phyloP scores from a whole-genome alignment of 2,329 filamentous ascomycete genomes.

The Aspergillus sp. region DNA sequence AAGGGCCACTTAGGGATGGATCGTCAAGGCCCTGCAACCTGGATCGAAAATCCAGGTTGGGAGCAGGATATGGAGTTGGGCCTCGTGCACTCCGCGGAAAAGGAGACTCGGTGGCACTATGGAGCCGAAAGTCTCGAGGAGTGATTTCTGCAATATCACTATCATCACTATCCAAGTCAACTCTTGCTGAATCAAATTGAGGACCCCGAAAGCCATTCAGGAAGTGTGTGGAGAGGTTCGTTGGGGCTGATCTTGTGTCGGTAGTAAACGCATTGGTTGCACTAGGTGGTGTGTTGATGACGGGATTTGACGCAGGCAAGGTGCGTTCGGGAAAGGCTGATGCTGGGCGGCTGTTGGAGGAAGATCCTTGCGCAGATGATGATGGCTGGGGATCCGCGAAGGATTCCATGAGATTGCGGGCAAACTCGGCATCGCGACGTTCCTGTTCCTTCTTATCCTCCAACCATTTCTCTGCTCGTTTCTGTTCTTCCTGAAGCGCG shows the following conservation, averaged over 20 bases:
- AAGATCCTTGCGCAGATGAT: conserved; percentile 9
- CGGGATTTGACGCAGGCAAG: not conserved
- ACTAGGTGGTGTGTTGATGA: not conserved
- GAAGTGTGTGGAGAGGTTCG: not conserved
- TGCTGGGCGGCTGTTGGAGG: conserved; percentile 12
- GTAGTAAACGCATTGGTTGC: not conserved
- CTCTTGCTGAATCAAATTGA: conserved; percentile 8
- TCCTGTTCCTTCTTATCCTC: conserved; percentile 38
- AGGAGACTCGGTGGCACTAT: not conserved
- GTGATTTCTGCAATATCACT: conserved; percentile 42
- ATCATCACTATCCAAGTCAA: conserved; percentile 30
- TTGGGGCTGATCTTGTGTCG: not conserved
- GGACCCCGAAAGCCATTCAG: not conserved
- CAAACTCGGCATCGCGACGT: conserved; percentile 44
- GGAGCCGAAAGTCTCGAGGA: conserved; percentile 24
- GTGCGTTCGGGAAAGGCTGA: conserved; percentile 10
- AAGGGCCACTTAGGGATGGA: not conserved
- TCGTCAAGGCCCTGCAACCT: not conserved
- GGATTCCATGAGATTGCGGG: conserved; percentile 41
- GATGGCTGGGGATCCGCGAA: conserved; percentile 22
- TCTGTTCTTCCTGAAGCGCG: conserved; percentile 36
- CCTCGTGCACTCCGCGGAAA: not conserved
- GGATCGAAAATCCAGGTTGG: not conserved
- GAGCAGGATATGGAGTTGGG: not conserved
- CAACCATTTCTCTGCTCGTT: conserved; percentile 37